These are phyloP conservation scores for Cryptosporidium baileyi DNA, from an alignment of 169 alveolate species.

Conservation along the genomic window DNA sequence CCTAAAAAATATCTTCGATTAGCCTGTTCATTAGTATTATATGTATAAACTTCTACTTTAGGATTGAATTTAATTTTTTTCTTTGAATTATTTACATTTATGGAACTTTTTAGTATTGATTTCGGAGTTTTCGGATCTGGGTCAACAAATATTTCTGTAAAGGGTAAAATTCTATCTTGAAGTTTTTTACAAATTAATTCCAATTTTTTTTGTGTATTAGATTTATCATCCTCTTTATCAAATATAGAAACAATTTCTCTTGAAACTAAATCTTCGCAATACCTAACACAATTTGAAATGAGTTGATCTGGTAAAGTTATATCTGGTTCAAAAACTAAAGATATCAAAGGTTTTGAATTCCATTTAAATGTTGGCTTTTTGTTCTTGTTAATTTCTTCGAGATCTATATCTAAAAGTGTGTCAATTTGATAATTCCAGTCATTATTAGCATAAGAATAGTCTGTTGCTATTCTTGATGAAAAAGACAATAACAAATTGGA, in stretches of 20 bases:
- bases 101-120: slow-evolving; percentile 18
- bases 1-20: not conserved
- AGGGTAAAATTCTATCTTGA: slow-evolving; percentile 36
- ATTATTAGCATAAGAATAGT: slow-evolving; percentile 8
- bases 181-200: slow-evolving; percentile 27
- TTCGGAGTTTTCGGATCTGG: not conserved
- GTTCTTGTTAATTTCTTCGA: slow-evolving; percentile 27
- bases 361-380: slow-evolving; percentile 40
- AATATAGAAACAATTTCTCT: slow-evolving; percentile 6
- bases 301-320: slow-evolving; percentile 44
- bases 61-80: slow-evolving; percentile 18
- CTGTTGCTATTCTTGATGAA: slow-evolving; percentile 47
- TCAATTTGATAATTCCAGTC: slow-evolving; percentile 58
- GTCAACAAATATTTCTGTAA: slow-evolving; percentile 1
- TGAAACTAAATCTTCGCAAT: slow-evolving; percentile 44
- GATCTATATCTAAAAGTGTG: slow-evolving; percentile 33
- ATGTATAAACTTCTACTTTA: slow-evolving; percentile 14
- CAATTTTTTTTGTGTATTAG: not conserved
- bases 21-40: not conserved
- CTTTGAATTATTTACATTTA: not conserved
- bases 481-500: slow-evolving; percentile 41
- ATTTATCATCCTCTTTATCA: not conserved
- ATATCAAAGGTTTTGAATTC: slow-evolving; percentile 10
- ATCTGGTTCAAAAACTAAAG: slow-evolving; percentile 59
- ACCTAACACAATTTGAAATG: slow-evolving; percentile 45